phyloP scores from a whole-genome alignment of 345 rosid species.

The Triadica sebifera region DNA sequence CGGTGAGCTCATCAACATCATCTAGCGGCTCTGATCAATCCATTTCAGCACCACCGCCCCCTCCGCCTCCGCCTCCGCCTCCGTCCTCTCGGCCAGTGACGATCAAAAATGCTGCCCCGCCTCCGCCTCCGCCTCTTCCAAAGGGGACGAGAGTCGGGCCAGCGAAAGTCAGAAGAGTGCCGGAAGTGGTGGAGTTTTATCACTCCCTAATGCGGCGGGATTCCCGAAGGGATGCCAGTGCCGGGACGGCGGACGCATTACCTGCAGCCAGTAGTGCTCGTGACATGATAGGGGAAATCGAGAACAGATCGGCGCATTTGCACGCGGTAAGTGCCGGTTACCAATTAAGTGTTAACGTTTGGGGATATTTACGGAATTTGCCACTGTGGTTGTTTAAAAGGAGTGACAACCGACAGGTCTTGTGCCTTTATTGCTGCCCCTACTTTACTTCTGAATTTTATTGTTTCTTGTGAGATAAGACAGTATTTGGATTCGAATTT shows the following conservation, averaged over 20 bases:
- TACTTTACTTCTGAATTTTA: slow-evolving; percentile 17
- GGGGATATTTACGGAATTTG: slow-evolving; percentile 35
- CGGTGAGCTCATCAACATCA: slow-evolving; percentile 21
- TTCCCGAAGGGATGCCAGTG: slow-evolving; percentile 65
- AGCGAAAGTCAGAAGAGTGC: slow-evolving; percentile 80
- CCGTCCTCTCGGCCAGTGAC: slow-evolving; percentile 23
- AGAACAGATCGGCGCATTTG: slow-evolving; percentile 87
- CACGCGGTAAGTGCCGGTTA: slow-evolving; percentile 64
- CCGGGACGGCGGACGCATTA: slow-evolving; percentile 41
- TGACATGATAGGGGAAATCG: slow-evolving; percentile 98
- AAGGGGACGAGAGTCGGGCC: slow-evolving; percentile 39
- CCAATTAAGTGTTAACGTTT: slow-evolving; percentile 16
- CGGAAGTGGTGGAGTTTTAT: slow-evolving; percentile 97
- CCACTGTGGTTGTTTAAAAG: slow-evolving; percentile 28
- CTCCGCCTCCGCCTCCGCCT: slow-evolving; percentile 15
- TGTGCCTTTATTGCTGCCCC: slow-evolving; percentile 25
- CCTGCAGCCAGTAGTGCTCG: slow-evolving; percentile 61
- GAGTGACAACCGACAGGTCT: slow-evolving; percentile 24
- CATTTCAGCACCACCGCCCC: slow-evolving; percentile 11
- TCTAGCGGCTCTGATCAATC: slow-evolving; percentile 15
- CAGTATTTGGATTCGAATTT: slow-evolving; percentile 32
- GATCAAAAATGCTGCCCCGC: slow-evolving; percentile 36
- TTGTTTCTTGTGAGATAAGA: slow-evolving; percentile 34
- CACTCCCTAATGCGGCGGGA: slow-evolving; percentile 94
- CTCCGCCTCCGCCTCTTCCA: slow-evolving; percentile 77